A percentile compares a stretch with the other conserved stretches of the same genome.
phyloP scores from a whole-genome alignment of 345 rosid genomes.

The Heritiera fomes region DNA sequence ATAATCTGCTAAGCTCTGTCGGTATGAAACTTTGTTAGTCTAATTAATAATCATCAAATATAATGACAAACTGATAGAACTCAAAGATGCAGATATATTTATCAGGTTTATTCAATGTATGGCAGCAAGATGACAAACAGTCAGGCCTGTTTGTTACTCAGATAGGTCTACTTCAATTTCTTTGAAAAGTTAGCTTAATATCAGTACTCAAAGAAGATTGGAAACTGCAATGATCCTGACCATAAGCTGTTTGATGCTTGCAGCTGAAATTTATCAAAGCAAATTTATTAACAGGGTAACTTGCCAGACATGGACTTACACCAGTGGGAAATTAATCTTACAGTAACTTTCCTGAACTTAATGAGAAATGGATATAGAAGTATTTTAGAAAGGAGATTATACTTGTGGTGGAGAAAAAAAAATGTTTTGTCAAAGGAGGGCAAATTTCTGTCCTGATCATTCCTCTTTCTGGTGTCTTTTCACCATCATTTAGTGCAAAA shows the following conservation, averaged over 20 bases:
- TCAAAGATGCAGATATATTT: background rate
- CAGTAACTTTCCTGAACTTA: background rate
- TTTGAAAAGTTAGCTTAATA: background rate
- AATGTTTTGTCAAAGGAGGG: background rate
- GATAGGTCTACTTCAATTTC: background rate
- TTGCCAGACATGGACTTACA: background rate
- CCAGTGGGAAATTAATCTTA: background rate
- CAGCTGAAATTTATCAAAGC: background rate
- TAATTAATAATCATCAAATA: slow-evolving; percentile 8
- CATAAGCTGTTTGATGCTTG: background rate
- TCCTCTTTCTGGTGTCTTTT: slow-evolving; percentile 11
- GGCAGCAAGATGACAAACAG: background rate
- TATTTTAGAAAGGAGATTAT: background rate
- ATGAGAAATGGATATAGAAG: background rate
- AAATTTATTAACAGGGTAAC: background rate
- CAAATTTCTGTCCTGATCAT: background rate
- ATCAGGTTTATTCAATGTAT: slow-evolving; percentile 12
- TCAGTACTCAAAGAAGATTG: background rate
- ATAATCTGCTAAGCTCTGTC: background rate
- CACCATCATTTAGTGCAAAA: slow-evolving; percentile 7
- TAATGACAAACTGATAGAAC: slow-evolving; percentile 1
- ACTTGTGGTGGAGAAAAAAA: background rate
- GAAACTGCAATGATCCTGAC: background rate
- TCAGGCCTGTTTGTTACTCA: background rate
- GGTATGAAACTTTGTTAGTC: slow-evolving; percentile 13